Base-by-base conservation (phyloP, 208 protist genomes). In the Porcisia deanei region DNA sequence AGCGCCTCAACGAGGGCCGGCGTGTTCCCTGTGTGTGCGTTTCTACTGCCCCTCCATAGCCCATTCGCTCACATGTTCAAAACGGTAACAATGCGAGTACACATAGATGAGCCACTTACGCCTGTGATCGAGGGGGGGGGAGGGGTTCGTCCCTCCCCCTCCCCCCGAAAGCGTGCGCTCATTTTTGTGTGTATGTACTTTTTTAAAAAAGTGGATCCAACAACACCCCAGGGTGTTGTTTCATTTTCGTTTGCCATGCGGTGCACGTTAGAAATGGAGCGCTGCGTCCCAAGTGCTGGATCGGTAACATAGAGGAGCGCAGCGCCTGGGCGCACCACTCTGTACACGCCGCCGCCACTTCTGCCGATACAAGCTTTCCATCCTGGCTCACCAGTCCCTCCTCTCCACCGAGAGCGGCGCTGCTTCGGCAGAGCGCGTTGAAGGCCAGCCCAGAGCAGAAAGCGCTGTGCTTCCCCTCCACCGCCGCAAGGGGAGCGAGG, bases 391-490 rank as follows among this genome's bases (percentile, higher is more conserved):
- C 76, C 9, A 80, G 54, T n/a, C 80, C 83, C 52, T 84, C 83
- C 22, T 82, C 83, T 10, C 75, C 83, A 37, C 83, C 83, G 0
- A 85, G 45, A 8, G 73, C n/a, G 0, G 83, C 79, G 39, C 79
- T 80, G 64, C 79, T 80, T 55, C 80, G 79, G 20, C 57, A 70
- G 9, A 87, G 83, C 59, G 73, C 54, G 74, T 87, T 84, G 57
- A 84, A 84, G 73, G 80, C 80, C 39, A 87, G 69, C 8, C 71
- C 73, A 8, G 83, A 80, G 58, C 77, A 77, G 53, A 85, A 85
- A 12, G 73, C 43, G 30, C 25, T 75, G 76, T 55, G 52, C 39
- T n/a, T 79, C 5, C 74, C 79, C 54, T 34, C 69, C 16, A 83
- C 39, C 1, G 61, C 5, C n/a, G 41, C 60, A 41, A 88, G 72